Evolutionary conservation across 768 basidiomycete species (phyloP), one percentile per base, ranked within the genome.

Genomic region (Hygrocybe coccinea): DNA sequence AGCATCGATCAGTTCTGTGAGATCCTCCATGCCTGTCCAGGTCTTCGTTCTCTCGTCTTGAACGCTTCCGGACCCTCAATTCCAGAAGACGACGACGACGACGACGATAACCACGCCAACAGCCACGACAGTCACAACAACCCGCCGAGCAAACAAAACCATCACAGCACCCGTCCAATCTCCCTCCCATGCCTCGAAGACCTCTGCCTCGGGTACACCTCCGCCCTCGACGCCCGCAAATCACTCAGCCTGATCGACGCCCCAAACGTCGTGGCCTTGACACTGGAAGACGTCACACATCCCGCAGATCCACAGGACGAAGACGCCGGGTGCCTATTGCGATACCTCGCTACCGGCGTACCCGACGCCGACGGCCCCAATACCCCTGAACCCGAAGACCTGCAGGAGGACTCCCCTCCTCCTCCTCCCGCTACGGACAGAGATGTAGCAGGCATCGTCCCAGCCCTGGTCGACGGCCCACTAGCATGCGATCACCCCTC

Each of bases 21-120:
- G 17, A 67, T 84, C 21, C 73, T 85, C 6, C 44, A 58, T n/a
- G 65, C 71, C 10, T 76, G 69, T 38, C 71, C 74, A 5, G 56
- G 66, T 14, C 71, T 86, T 43, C 64, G 66, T 50, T 70, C 68
- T 47, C 72, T 86, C 46, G 69, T 65, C 35, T 58, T 86, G 25
- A 73, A 71, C 51, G 78, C 77, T 43, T 83, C 81, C 10, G 83
- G 80, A 0, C 74, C 76, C 15, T 53, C 58, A 6, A 36, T 69
- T 22, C 63, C 67, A 8, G 53, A 56, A 22, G 55, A 58, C 21
- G 48, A 34, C 2, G 14, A 49, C 10, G 21, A 29, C 29, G 8
- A 29, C 8, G 11, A n/a, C 37, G 7, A 41, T 39, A 12, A 35
- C 48, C 35, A 11, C 44, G 9, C 36, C 34, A 36, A n/a, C n/a